Conservation (phyloP, 495 filamentous ascomycete genomes). For the Viridothelium virens region DNA sequence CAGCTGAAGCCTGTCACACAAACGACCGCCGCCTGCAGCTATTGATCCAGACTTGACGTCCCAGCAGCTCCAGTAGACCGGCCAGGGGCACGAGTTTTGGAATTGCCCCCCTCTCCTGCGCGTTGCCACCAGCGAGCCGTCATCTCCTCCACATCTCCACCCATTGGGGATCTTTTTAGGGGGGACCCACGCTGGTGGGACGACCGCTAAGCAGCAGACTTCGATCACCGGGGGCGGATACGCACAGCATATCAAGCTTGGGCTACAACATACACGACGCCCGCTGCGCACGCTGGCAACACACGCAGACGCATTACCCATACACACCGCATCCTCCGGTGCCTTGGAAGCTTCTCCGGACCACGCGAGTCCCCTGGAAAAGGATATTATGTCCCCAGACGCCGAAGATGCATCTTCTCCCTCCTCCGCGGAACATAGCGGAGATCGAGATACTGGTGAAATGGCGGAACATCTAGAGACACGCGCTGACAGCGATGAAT, state of each 20-base stretch:
- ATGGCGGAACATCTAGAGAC: constrained; percentile 51
- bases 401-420: constrained; percentile 41
- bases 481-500: constrained; percentile 50
- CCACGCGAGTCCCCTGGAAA: constrained; percentile 9
- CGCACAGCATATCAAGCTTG: not conserved
- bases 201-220: not conserved
- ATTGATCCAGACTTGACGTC: constrained; percentile 9
- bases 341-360: constrained; percentile 8
- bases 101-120: not conserved
- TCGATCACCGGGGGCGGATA: constrained; percentile 7
- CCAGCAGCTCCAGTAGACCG: constrained; percentile 4
- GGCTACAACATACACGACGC: constrained; percentile 9
- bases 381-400: constrained; percentile 48
- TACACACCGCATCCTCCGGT: constrained; percentile 7
- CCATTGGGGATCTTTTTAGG: not conserved
- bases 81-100: constrained; percentile 3
- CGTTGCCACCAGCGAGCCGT: constrained; percentile 4
- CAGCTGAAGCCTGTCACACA: not conserved
- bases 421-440: constrained; percentile 41
- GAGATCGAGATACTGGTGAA: constrained; percentile 43
- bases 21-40: not conserved
- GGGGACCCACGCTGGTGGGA: not conserved
- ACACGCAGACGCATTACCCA: not conserved
- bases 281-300: not conserved
- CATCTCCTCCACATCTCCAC: not conserved